Evolutionary conservation across 306 rosid genomes (phyloP).

Genomic region (Heteromeles arbutifolia): DNA sequence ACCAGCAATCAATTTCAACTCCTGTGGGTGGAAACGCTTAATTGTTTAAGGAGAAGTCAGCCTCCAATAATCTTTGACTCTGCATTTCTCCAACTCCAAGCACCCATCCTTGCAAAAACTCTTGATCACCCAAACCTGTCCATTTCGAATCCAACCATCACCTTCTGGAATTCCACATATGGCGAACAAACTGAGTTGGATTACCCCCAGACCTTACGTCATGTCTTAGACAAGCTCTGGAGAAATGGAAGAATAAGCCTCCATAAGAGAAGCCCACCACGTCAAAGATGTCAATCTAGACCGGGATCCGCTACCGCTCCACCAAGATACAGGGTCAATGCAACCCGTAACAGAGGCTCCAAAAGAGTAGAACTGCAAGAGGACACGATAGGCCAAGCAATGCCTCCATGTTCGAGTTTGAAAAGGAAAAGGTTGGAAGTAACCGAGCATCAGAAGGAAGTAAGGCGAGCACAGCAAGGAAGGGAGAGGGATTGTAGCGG

Average conservation of each 20-base stretch:
- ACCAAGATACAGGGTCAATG: constrained; percentile 37
- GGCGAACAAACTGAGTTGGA: constrained; percentile 52
- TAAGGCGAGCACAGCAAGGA: constrained; percentile 71
- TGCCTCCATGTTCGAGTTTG: constrained; percentile 11
- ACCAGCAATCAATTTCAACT: constrained; percentile 36
- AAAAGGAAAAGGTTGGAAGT: constrained; percentile 55
- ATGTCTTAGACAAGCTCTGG: constrained; percentile 59
- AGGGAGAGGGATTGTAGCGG: constrained; percentile 54
- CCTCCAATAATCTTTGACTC: constrained; percentile 60
- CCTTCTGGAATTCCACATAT: constrained; percentile 70
- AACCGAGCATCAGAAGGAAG: constrained; percentile 83
- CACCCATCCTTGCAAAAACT: constrained; percentile 61
- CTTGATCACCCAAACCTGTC: constrained; percentile 58
- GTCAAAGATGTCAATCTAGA: constrained; percentile 35
- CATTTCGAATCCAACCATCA: constrained; percentile 60
- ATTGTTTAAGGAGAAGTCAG: constrained; percentile 42
- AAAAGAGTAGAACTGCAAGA: constrained; percentile 50
- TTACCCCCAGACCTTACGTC: constrained; percentile 57
- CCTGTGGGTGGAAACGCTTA: constrained; percentile 56
- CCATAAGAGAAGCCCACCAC: constrained; percentile 48
- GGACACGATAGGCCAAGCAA: constrained; percentile 19
- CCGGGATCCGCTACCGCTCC: constrained; percentile 19
- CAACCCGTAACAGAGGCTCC: constrained; percentile 45
- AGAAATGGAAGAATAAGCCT: constrained; percentile 58
- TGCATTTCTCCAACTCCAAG: constrained; percentile 51